Evolutionary conservation across 2,329 filamentous ascomycete genomes (phyloP).

Genomic region (Balansia obtecta): DNA sequence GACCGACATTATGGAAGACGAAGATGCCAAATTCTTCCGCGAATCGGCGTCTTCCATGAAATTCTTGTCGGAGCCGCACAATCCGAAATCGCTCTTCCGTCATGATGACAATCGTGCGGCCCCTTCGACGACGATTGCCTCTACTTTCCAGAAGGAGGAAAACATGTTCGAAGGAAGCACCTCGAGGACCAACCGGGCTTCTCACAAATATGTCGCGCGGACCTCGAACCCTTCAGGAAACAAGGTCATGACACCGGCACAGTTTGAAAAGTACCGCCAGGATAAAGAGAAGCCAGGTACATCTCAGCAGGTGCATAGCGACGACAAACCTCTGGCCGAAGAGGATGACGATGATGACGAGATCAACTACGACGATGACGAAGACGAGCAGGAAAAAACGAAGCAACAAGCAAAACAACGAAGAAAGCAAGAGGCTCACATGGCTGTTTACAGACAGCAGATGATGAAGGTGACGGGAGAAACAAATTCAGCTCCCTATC

Average conservation of each 20-base stretch:
- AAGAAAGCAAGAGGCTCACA: conserved; percentile 79
- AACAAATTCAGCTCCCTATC: conserved; percentile 22
- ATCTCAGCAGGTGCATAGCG: conserved; percentile 25
- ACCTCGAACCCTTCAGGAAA: conserved; percentile 34
- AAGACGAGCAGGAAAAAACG: conserved; percentile 68
- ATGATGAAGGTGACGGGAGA: conserved; percentile 96
- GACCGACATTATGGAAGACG: conserved; percentile 32
- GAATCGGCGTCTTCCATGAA: conserved; percentile 39
- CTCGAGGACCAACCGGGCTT: conserved; percentile 23
- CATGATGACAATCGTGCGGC: conserved; percentile 28
- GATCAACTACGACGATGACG: conserved; percentile 57
- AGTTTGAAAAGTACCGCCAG: conserved; percentile 71
- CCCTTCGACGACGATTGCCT: conserved; percentile 15
- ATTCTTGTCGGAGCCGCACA: conserved; percentile 24
- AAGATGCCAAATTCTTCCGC: conserved; percentile 39
- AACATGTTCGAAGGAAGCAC: conserved; percentile 41
- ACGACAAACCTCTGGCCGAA: conserved; percentile 29
- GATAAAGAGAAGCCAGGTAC: conserved; percentile 53
- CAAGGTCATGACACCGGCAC: conserved; percentile 81
- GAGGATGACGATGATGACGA: conserved; percentile 54
- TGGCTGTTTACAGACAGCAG: conserved; percentile 81
- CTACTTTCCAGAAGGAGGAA: conserved; percentile 32
- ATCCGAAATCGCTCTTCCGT: conserved; percentile 21
- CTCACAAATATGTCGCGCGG: conserved; percentile 22
- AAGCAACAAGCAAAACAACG: conserved; percentile 63